These are phyloP conservation scores for Punica granatum DNA, from an alignment of 345 rosid genomes.

Conservation along the genomic window DNA sequence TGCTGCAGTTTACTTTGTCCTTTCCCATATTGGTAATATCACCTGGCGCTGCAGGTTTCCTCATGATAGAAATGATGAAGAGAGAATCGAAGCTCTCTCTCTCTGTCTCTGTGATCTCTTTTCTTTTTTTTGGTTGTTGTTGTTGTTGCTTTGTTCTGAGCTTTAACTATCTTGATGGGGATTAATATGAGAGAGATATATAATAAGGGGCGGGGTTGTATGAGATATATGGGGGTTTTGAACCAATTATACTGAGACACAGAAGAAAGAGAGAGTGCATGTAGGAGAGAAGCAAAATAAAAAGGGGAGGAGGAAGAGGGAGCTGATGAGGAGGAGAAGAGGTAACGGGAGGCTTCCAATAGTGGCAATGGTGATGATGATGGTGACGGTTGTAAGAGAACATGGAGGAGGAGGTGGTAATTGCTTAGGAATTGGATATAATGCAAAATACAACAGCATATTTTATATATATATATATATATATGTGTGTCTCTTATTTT, in stretches of 20 bases:
- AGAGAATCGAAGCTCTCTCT: neutral
- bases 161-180: slow-evolving; percentile 20
- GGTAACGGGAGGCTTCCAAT: slow-evolving; percentile 34
- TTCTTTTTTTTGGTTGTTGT: neutral
- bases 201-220: slow-evolving; percentile 8
- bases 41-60: slow-evolving; percentile 11
- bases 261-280: slow-evolving; percentile 15
- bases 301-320: too few species aligned
- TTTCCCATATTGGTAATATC: slow-evolving; percentile 4
- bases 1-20: slow-evolving; percentile 12
- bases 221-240: slow-evolving; percentile 22
- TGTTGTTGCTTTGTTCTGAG: neutral
- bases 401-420: slow-evolving; percentile 21
- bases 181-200: slow-evolving; percentile 25
- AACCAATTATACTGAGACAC: slow-evolving; percentile 2
- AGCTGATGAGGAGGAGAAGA: slow-evolving; percentile 17
- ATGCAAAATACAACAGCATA: slow-evolving; percentile 14
- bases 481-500: too few species aligned
- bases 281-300: too few species aligned
- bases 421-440: slow-evolving; percentile 50
- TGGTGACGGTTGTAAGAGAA: slow-evolving; percentile 41
- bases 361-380: slow-evolving; percentile 65
- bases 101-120: neutral
- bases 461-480: too few species aligned
- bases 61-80: slow-evolving; percentile 2